Percentiles rank a stretch among this genome's conserved stretches.
Evolutionary conservation across 352 stramenopile genomes (phyloP).

Genomic region (Pelagophyceae sp.): DNA sequence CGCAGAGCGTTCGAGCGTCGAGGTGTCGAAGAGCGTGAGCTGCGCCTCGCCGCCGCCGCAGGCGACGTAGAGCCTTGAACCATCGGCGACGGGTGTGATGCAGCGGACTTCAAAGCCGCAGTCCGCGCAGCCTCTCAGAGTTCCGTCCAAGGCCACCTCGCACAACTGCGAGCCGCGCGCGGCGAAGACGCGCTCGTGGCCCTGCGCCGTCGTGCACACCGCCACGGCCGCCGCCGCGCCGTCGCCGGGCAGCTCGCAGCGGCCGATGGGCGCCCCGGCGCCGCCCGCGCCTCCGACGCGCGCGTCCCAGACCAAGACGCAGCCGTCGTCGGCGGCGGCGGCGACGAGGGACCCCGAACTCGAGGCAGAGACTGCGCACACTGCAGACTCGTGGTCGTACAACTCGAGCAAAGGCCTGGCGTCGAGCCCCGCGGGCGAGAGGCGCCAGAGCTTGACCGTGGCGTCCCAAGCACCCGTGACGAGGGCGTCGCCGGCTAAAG

Average conservation of each 20-base stretch:
- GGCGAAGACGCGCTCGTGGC: not conserved
- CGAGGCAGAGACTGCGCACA: constrained; percentile 24
- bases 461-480: constrained; percentile 40
- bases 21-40: not conserved
- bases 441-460: constrained; percentile 39
- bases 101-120: not conserved
- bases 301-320: constrained; percentile 37
- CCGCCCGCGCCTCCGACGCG: not conserved
- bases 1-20: not conserved
- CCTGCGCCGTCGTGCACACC: not conserved
- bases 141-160: not conserved
- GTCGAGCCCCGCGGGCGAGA: not conserved
- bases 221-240: not conserved
- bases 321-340: constrained; percentile 37
- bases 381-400: constrained; percentile 37
- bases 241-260: not conserved
- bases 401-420: constrained; percentile 30
- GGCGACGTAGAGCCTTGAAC: not conserved
- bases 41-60: not conserved
- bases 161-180: not conserved
- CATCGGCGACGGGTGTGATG: not conserved
- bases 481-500: constrained; percentile 3
- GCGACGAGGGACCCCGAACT: constrained; percentile 12
- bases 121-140: not conserved
- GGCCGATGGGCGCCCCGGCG: not conserved